A percentile compares a stretch with the other conserved stretches of the same genome.
Evolutionary conservation across 2,329 filamentous ascomycete species (phyloP).

Genomic region (Knoxdaviesia capensis): DNA sequence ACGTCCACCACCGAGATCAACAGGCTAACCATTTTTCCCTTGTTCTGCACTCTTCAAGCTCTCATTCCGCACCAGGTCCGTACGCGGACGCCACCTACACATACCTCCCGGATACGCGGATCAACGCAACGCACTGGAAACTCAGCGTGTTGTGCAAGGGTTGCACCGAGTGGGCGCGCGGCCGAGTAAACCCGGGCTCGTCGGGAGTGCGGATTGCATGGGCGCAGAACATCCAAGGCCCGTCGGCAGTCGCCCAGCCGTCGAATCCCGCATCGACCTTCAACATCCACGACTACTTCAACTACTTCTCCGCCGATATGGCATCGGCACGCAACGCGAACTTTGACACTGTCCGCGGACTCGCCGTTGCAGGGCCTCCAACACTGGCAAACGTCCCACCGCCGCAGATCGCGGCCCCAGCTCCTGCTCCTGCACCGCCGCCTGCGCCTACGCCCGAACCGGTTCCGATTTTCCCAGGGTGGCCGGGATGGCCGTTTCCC

Average conservation of each 20-base stretch:
- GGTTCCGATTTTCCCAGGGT: too few relatives aligned
- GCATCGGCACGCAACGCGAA: too few relatives aligned
- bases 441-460: too few relatives aligned
- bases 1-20: background rate
- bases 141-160: constrained; percentile 17
- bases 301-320: constrained; percentile 1
- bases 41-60: constrained; percentile 4
- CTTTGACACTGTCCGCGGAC: too few relatives aligned
- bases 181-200: background rate
- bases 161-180: constrained; percentile 13
- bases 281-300: constrained; percentile 1
- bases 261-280: constrained; percentile 1
- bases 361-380: too few relatives aligned
- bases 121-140: constrained; percentile 20
- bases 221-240: constrained; percentile 2
- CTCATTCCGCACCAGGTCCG: constrained; percentile 13
- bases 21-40: background rate
- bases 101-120: constrained; percentile 13
- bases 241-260: background rate
- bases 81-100: constrained; percentile 15
- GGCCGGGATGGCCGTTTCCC: too few relatives aligned
- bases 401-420: too few relatives aligned
- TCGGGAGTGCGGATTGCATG: constrained; percentile 1
- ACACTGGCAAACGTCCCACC: too few relatives aligned
- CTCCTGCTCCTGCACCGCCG: too few relatives aligned